A percentile compares a stretch with the other conserved stretches of the same genome.
phyloP scores from a whole-genome alignment of 108 stramenopile species.

The Cyclotella sp. region DNA sequence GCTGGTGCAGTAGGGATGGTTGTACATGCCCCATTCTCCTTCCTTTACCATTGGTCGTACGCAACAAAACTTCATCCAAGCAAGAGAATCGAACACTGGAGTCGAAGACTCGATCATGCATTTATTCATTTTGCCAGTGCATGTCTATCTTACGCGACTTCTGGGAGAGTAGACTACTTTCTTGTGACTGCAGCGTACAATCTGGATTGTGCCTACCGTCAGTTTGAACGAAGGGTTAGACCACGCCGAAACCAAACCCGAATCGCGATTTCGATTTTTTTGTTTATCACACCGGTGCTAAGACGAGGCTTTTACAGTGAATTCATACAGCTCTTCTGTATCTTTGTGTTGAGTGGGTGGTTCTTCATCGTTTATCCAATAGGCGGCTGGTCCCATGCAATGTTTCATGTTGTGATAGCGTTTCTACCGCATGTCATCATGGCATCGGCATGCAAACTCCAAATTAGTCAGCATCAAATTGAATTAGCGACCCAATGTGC shows the following conservation, averaged over 20 bases:
- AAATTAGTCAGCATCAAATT: constrained; percentile 23
- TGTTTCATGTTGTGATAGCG: constrained; percentile 68
- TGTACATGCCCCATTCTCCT: constrained; percentile 73
- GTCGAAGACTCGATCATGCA: constrained; percentile 79
- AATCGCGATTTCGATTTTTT: constrained; percentile 61
- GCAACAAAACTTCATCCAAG: constrained; percentile 57
- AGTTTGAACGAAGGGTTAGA: constrained; percentile 54
- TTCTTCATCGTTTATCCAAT: constrained; percentile 64
- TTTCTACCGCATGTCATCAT: constrained; percentile 53
- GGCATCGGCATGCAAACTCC: constrained; percentile 33
- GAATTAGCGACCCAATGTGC: constrained; percentile 38
- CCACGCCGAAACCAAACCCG: constrained; percentile 66
- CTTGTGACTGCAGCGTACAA: constrained; percentile 64
- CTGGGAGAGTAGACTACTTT: constrained; percentile 68
- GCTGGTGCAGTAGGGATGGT: constrained; percentile 57
- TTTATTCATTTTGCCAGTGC: constrained; percentile 77
- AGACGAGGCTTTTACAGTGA: constrained; percentile 34
- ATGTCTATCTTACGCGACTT: constrained; percentile 68
- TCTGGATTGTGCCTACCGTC: constrained; percentile 62
- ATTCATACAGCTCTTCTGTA: constrained; percentile 31
- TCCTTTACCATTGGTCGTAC: constrained; percentile 69
- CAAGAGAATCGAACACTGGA: constrained; percentile 77
- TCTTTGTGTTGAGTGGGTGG: constrained; percentile 42
- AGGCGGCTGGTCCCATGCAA: constrained; percentile 81
- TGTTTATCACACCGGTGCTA: constrained; percentile 66